Percentiles rank a stretch among this genome's conserved stretches.
These are phyloP conservation scores for Clavispora santaluciae DNA, from an alignment of 805 yeast genomes.

Conservation along the genomic window DNA sequence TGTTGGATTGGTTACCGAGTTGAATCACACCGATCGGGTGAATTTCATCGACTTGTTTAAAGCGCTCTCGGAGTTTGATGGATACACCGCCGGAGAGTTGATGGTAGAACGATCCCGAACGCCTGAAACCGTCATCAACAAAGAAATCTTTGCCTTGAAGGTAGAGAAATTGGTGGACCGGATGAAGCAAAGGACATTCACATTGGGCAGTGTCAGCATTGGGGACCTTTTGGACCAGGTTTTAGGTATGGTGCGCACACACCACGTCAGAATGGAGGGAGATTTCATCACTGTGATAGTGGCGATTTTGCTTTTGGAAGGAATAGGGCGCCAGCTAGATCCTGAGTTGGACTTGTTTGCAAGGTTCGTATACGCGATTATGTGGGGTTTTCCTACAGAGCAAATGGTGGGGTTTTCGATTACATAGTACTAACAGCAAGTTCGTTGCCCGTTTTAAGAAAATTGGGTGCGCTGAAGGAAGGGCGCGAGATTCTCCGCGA, in stretches of 20 bases:
- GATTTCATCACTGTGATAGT: slow-evolving; percentile 95
- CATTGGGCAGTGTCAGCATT: slow-evolving; percentile 85
- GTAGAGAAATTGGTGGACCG: slow-evolving; percentile 78
- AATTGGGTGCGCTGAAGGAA: slow-evolving; percentile 66
- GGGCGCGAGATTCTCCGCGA: slow-evolving; percentile 52
- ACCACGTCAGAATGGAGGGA: slow-evolving; percentile 97
- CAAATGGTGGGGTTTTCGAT: slow-evolving; percentile 12
- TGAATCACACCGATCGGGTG: slow-evolving; percentile 68
- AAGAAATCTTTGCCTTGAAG: slow-evolving; percentile 80
- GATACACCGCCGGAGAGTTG: slow-evolving; percentile 88
- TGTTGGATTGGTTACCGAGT: slow-evolving; percentile 89
- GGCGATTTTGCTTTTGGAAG: slow-evolving; percentile 86
- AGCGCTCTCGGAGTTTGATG: slow-evolving; percentile 87
- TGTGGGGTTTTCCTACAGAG: slow-evolving; percentile 40
- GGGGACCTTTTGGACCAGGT: slow-evolving; percentile 88
- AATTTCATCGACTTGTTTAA: slow-evolving; percentile 88
- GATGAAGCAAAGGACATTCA: slow-evolving; percentile 83
- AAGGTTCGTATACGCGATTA: slow-evolving; percentile 69
- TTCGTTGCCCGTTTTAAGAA: slow-evolving; percentile 80
- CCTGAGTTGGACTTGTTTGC: slow-evolving; percentile 93
- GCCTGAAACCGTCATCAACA: slow-evolving; percentile 84
- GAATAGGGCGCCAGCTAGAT: slow-evolving; percentile 90
- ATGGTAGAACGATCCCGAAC: slow-evolving; percentile 95
- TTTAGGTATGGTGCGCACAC: slow-evolving; percentile 84
- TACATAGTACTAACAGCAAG: slow-evolving; percentile 31